A percentile compares a stretch with the other conserved stretches of the same genome.
Conservation (phyloP, 2,329 filamentous ascomycete species). For the Epichloe scottii region DNA sequence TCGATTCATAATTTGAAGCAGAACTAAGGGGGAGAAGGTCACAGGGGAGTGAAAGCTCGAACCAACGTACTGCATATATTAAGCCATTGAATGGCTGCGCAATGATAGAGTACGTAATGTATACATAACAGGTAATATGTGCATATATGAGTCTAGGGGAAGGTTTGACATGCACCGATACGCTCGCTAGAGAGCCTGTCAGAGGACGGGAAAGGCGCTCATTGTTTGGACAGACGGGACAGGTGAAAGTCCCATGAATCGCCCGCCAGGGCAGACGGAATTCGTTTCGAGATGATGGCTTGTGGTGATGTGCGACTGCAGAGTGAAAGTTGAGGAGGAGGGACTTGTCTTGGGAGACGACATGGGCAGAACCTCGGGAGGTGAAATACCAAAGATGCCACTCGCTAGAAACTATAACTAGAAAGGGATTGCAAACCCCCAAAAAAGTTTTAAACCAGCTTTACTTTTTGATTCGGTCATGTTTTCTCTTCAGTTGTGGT, state of each 20-base stretch:
- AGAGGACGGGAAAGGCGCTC: constrained; percentile 11
- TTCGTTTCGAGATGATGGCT: neutral
- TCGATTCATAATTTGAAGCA: constrained; percentile 5
- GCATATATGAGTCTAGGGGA: constrained; percentile 15
- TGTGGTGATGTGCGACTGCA: neutral
- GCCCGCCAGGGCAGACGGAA: constrained; percentile 1
- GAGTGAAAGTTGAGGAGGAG: neutral
- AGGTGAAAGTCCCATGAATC: neutral
- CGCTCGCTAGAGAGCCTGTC: constrained; percentile 20
- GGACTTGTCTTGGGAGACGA: constrained; percentile 4
- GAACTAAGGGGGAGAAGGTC: constrained; percentile 13
- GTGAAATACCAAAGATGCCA: constrained; percentile 25
- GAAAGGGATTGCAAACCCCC: constrained; percentile 12
- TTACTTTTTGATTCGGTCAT: neutral
- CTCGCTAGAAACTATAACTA: constrained; percentile 25
- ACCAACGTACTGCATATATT: constrained; percentile 19
- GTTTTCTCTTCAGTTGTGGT: no score
- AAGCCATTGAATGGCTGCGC: constrained; percentile 12
- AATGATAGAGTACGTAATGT: constrained; percentile 28
- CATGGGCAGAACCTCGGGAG: constrained; percentile 7
- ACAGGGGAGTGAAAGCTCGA: neutral
- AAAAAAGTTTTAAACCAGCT: constrained; percentile 6
- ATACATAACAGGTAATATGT: constrained; percentile 27
- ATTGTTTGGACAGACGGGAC: constrained; percentile 4
- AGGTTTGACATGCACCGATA: constrained; percentile 16